Percentiles rank a stretch among this genome's conserved stretches.
Conservation (phyloP, 768 basidiomycete genomes). For the Astraeus odoratus region DNA sequence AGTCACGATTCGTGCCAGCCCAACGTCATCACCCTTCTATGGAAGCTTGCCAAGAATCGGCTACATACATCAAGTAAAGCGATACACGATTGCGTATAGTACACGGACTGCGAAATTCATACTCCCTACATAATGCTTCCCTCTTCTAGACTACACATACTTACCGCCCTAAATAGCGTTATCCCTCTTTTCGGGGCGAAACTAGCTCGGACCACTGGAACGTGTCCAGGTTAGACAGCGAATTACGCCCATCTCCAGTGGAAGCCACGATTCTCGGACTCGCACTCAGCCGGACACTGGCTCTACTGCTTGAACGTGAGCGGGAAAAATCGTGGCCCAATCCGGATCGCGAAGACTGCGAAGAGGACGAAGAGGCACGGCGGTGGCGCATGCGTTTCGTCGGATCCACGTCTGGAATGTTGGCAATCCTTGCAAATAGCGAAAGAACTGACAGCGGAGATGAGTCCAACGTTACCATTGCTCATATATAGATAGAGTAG, state of each 20-base stretch:
- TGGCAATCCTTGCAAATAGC: slow-evolving; percentile 68
- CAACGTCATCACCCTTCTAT: too few relatives aligned
- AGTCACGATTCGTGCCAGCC: too few relatives aligned
- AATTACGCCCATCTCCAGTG: slow-evolving; percentile 24
- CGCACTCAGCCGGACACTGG: slow-evolving; percentile 28
- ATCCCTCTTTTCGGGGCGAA: slow-evolving; percentile 20
- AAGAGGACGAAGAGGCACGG: slow-evolving; percentile 68
- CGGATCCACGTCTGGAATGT: slow-evolving; percentile 70
- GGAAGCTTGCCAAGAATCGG: too few relatives aligned
- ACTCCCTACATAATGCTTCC: too few relatives aligned
- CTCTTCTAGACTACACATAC: neutral
- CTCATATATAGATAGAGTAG: neutral
- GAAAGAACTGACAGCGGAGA: slow-evolving; percentile 51
- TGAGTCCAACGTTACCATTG: neutral
- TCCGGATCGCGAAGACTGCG: slow-evolving; percentile 41
- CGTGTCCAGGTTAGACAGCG: slow-evolving; percentile 24
- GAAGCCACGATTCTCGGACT: slow-evolving; percentile 28
- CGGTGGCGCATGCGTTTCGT: slow-evolving; percentile 74
- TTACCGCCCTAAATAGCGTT: neutral
- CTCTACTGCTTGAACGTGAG: slow-evolving; percentile 39
- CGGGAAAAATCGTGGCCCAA: slow-evolving; percentile 30
- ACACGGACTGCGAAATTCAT: too few relatives aligned
- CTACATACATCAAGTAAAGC: too few relatives aligned
- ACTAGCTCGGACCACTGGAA: slow-evolving; percentile 29
- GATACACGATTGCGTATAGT: too few relatives aligned